Percentiles rank a stretch among this genome's conserved stretches.
These are phyloP conservation scores for Colletotrichum navitas DNA, from an alignment of 2,329 filamentous ascomycete genomes.

Conservation along the genomic window DNA sequence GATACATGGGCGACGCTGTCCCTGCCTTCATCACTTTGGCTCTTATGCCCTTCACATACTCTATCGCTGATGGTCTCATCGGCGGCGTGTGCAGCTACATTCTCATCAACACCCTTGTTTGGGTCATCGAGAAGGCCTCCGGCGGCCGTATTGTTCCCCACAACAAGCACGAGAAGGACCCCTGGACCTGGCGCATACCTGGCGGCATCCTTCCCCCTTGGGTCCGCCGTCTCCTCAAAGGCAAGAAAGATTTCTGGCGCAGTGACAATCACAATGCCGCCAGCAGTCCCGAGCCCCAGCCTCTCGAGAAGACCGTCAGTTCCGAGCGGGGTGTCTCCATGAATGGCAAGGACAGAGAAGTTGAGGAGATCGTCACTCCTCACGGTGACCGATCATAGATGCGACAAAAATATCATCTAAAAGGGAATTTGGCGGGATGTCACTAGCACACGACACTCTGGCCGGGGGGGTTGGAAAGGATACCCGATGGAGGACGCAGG, in stretches of 20 bases:
- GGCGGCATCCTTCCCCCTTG: constrained; percentile 83
- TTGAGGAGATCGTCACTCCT: constrained; percentile 38
- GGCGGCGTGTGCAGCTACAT: constrained; percentile 83
- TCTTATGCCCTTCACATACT: constrained; percentile 92
- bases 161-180: constrained; percentile 82
- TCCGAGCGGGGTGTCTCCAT: constrained; percentile 40
- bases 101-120: constrained; percentile 78
- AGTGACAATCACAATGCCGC: constrained; percentile 49
- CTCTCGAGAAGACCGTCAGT: constrained; percentile 44
- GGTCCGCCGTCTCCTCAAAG: constrained; percentile 72
- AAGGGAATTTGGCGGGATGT: not conserved
- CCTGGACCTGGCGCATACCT: constrained; percentile 82
- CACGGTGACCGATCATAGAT: constrained; percentile 17
- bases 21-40: constrained; percentile 88
- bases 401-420: not conserved
- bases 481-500: constrained; percentile 7
- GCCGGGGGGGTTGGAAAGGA: not conserved
- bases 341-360: constrained; percentile 34
- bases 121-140: constrained; percentile 74
- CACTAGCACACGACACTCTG: not conserved
- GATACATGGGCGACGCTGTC: constrained; percentile 84
- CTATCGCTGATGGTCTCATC: constrained; percentile 88
- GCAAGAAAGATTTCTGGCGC: constrained; percentile 82
- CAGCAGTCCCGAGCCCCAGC: constrained; percentile 40
- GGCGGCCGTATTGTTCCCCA: constrained; percentile 79